Evolutionary conservation across 2,329 filamentous ascomycete genomes (phyloP), one percentile per base, ranked within the genome.

Genomic region (Penicillium sclerotiorum): DNA sequence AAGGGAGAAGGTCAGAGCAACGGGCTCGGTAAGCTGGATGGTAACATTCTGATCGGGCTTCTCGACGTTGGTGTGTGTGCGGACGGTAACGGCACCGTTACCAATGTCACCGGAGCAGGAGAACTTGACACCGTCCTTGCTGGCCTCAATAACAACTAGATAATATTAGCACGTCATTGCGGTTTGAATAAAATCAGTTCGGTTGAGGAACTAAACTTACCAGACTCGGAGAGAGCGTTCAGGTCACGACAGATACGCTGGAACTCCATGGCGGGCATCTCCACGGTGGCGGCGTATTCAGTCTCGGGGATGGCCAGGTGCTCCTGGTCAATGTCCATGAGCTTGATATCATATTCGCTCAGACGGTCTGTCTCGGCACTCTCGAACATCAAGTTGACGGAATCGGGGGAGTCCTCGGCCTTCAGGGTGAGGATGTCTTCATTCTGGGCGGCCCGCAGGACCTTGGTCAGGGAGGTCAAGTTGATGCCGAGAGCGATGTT

Each of bases 311-410:
- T 99, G 56, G 94, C 94, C 75, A 99, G 79, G 74, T 99, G 94
- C 82, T 99, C 94, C 79, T 99, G 95, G 77, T 99, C 94, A 73
- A 99, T 99, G 73, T 99, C 94, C 94, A 99, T 99, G 72, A 99
- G 86, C 83, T 99, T 99, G 76, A 99, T 89, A 75, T 99, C 94
- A 74, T 99, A 99, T 80, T 99, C 95, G 83, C 90, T 95, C 70
- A 99, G 84, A 61, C 94, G 84, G 75, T 99, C 94, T 66, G 84
- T 89, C 68, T 88, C 85, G 60, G 83, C 79, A 80, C 86, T 95
- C 85, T 99, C 95, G 70, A 99, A 99, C 63, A 92, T 83, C 59
- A 99, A 80, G 81, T 96, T 97, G 64, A 99, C 86, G 41, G 92
- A 90, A 75, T 99, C 94, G 40, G 94, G 94, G 32, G 90, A 87